A percentile compares a stretch with the other conserved stretches of the same genome.
phyloP scores from a whole-genome alignment of 2,329 filamentous ascomycete genomes.

The Microdochium paspali region DNA sequence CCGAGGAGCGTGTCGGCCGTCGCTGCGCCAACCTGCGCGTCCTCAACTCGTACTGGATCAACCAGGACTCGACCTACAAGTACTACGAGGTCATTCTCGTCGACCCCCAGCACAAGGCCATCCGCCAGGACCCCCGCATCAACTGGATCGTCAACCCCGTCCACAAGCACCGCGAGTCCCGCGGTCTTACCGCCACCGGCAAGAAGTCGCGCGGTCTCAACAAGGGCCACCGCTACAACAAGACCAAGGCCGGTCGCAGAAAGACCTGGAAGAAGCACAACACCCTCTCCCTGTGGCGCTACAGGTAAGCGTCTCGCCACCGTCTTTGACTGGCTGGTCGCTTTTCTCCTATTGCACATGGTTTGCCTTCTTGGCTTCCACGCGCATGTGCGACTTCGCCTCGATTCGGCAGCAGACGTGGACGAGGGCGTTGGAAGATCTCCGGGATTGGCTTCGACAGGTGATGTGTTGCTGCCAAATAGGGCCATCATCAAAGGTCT shows the following conservation, averaged over 20 bases:
- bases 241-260: slow-evolving; percentile 91
- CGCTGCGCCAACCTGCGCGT: slow-evolving; percentile 98
- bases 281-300: slow-evolving; percentile 97
- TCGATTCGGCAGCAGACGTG: background rate
- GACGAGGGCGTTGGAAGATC: background rate
- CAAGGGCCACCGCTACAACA: slow-evolving; percentile 99
- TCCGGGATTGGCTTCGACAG: background rate
- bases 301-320: slow-evolving; percentile 57
- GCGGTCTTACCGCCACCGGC: slow-evolving; percentile 95
- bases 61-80: slow-evolving; percentile 99
- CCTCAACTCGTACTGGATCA: slow-evolving; percentile 99
- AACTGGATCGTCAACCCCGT: slow-evolving; percentile 99
- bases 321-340: background rate
- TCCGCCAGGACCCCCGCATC: slow-evolving; percentile 97
- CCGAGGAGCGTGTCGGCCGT: slow-evolving; percentile 99
- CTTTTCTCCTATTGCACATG: no score
- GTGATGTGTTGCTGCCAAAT: background rate
- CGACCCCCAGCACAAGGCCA: slow-evolving; percentile 99
- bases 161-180: slow-evolving; percentile 99
- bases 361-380: background rate
- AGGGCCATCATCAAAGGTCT: background rate
- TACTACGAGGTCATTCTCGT: slow-evolving; percentile 99
- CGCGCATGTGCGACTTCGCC: no score
- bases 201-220: slow-evolving; percentile 99
- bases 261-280: slow-evolving; percentile 99